These are phyloP conservation scores for Calycina herbarum DNA, from an alignment of 2,329 filamentous ascomycete species.

Conservation along the genomic window DNA sequence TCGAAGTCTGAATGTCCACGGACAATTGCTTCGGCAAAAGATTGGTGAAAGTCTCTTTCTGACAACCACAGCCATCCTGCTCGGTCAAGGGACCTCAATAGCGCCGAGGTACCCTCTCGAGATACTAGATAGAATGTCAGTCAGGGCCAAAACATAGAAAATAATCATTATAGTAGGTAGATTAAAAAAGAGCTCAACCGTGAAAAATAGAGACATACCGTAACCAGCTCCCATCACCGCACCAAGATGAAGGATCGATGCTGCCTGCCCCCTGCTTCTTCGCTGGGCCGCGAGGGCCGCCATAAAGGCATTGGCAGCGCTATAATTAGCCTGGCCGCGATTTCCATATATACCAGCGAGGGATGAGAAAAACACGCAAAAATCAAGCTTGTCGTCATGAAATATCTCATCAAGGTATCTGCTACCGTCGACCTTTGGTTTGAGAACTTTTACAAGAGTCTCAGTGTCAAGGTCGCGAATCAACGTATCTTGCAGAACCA, in stretches of 20 bases:
- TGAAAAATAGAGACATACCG: background rate
- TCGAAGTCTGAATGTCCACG: slow-evolving; percentile 23
- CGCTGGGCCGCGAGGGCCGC: slow-evolving; percentile 14
- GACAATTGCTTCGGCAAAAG: slow-evolving; percentile 45
- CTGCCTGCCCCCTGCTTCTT: background rate
- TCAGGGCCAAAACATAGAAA: too few relatives aligned
- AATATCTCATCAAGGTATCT: slow-evolving; percentile 17
- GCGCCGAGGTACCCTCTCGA: background rate
- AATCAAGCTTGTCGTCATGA: slow-evolving; percentile 32
- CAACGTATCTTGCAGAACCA: slow-evolving; percentile 43
- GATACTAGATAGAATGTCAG: background rate
- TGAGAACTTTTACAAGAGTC: slow-evolving; percentile 21
- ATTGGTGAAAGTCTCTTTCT: slow-evolving; percentile 43
- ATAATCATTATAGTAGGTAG: background rate
- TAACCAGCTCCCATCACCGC: slow-evolving; percentile 8
- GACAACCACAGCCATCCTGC: slow-evolving; percentile 10
- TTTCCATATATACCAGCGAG: slow-evolving; percentile 11
- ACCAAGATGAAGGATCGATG: slow-evolving; percentile 9
- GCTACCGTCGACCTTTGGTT: slow-evolving; percentile 23
- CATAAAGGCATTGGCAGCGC: slow-evolving; percentile 36
- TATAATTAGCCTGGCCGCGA: slow-evolving; percentile 35
- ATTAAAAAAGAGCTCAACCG: background rate
- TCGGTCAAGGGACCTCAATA: background rate
- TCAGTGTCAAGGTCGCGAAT: slow-evolving; percentile 36
- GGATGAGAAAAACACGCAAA: slow-evolving; percentile 12